Evolutionary conservation across 164 flowering plant species (phyloP).

Genomic region (Kingdonia uniflora): DNA sequence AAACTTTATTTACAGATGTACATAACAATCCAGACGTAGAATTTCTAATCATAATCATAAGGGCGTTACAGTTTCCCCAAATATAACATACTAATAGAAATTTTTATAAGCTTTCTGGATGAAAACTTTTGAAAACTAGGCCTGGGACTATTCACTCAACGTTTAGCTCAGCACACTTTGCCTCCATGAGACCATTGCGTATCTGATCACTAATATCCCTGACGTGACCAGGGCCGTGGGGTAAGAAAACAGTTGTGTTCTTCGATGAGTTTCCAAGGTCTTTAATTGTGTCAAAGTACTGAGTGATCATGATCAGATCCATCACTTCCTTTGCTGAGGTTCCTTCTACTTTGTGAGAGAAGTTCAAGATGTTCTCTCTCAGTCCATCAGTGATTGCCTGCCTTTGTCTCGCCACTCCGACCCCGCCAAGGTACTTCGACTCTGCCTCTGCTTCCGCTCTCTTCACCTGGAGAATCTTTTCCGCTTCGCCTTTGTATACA

Average conservation of each 20-base stretch:
- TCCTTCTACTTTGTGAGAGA: constrained; percentile 84
- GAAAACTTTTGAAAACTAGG: no score
- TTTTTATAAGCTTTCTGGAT: no score
- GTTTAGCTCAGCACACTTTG: constrained; percentile 35
- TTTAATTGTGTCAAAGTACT: constrained; percentile 93
- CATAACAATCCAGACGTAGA: no score
- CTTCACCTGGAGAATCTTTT: constrained; percentile 80
- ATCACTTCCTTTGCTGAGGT: constrained; percentile 93
- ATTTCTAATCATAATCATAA: no score
- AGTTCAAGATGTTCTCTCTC: constrained; percentile 90
- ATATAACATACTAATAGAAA: no score
- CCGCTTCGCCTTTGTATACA: constrained; percentile 97
- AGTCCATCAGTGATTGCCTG: constrained; percentile 97
- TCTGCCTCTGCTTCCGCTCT: constrained; percentile 98
- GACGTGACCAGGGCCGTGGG: constrained; percentile 98
- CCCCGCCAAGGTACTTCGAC: constrained; percentile 90
- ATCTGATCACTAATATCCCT: constrained; percentile 86
- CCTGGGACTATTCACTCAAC: constrained; percentile 2
- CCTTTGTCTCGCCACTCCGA: constrained; percentile 96
- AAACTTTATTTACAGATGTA: no score
- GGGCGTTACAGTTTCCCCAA: no score
- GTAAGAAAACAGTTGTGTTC: constrained; percentile 95
- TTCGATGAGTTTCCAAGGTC: constrained; percentile 93
- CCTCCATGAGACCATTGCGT: constrained; percentile 92
- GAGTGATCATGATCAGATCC: constrained; percentile 98